Conservation (phyloP, 2,329 filamentous ascomycete species). For the Ramularia endophylla region DNA sequence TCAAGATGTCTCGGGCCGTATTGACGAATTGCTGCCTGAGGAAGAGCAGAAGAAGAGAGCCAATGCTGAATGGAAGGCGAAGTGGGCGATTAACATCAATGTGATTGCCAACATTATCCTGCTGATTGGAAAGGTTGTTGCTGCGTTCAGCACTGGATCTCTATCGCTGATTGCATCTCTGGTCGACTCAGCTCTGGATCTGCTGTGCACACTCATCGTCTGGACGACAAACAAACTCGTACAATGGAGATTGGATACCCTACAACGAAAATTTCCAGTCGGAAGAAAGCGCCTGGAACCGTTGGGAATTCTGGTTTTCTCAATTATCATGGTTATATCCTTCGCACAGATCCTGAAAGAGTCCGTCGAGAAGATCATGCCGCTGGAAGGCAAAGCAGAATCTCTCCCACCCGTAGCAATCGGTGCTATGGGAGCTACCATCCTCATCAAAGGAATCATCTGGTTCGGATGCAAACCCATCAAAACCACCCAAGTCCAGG, state of each 20-base stretch:
- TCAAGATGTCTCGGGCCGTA: slow-evolving; percentile 43
- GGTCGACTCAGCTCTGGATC: slow-evolving; percentile 56
- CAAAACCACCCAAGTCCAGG: slow-evolving; percentile 60
- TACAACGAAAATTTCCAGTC: slow-evolving; percentile 53
- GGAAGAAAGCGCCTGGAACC: slow-evolving; percentile 53
- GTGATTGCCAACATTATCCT: slow-evolving; percentile 55
- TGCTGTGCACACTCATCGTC: slow-evolving; percentile 56
- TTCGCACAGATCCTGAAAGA: slow-evolving; percentile 57
- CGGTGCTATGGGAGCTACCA: slow-evolving; percentile 51
- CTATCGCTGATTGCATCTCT: slow-evolving; percentile 57
- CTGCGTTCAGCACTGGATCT: slow-evolving; percentile 51
- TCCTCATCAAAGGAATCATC: slow-evolving; percentile 55
- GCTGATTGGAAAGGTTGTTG: slow-evolving; percentile 50
- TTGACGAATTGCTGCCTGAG: slow-evolving; percentile 52
- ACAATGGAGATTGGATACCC: slow-evolving; percentile 47
- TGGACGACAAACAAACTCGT: slow-evolving; percentile 56
- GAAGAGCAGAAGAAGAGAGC: slow-evolving; percentile 46
- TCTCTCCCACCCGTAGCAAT: slow-evolving; percentile 50
- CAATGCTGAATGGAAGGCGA: slow-evolving; percentile 44
- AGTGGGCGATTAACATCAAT: slow-evolving; percentile 56
- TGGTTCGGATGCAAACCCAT: slow-evolving; percentile 55
- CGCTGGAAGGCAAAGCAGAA: slow-evolving; percentile 43
- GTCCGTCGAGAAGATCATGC: slow-evolving; percentile 53
- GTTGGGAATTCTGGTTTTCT: slow-evolving; percentile 57
- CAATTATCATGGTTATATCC: slow-evolving; percentile 58